Evolutionary conservation across 2,329 filamentous ascomycete genomes (phyloP).

Genomic region (Nakataea oryzae): DNA sequence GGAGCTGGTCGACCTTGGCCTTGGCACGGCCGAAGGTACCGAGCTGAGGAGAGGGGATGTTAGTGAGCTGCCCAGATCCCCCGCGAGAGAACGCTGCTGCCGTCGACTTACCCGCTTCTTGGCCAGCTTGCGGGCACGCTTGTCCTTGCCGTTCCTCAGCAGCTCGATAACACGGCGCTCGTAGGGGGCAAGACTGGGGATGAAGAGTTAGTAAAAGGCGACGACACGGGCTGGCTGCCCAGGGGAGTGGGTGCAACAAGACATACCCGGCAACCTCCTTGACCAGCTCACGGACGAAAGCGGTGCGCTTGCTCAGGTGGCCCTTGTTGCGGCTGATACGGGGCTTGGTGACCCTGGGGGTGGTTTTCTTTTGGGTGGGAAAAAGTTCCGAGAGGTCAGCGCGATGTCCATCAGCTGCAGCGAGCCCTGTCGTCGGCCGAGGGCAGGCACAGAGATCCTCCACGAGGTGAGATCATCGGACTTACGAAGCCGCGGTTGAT

Average conservation of each 20-base stretch:
- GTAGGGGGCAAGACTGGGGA: conserved; percentile 69
- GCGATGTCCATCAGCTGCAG: conserved; percentile 53
- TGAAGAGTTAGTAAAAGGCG: conserved; percentile 5
- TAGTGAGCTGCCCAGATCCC: not conserved
- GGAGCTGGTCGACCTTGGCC: conserved; percentile 99
- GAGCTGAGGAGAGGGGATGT: conserved; percentile 48
- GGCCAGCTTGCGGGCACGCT: conserved; percentile 96
- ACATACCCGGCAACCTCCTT: conserved; percentile 95
- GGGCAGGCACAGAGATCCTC: conserved; percentile 54
- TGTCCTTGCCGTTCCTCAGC: conserved; percentile 98
- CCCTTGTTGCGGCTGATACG: conserved; percentile 84
- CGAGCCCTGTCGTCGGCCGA: conserved; percentile 15
- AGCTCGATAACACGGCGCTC: conserved; percentile 99
- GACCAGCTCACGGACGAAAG: conserved; percentile 93
- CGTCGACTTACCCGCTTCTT: conserved; percentile 81
- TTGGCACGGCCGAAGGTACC: conserved; percentile 98
- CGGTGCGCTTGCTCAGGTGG: conserved; percentile 90
- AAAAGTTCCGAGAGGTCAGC: conserved; percentile 29
- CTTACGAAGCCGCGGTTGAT: conserved; percentile 44
- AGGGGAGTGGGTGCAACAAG: not conserved
- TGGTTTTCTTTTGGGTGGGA: conserved; percentile 57
- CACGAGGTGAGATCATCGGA: conserved; percentile 57
- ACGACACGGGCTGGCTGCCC: not conserved
- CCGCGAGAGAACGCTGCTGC: not conserved
- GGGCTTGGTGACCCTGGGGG: conserved; percentile 65